Conservation (phyloP, 192 early-diverging fungal genomes). For the Jimgerdemannia lactiflua region DNA sequence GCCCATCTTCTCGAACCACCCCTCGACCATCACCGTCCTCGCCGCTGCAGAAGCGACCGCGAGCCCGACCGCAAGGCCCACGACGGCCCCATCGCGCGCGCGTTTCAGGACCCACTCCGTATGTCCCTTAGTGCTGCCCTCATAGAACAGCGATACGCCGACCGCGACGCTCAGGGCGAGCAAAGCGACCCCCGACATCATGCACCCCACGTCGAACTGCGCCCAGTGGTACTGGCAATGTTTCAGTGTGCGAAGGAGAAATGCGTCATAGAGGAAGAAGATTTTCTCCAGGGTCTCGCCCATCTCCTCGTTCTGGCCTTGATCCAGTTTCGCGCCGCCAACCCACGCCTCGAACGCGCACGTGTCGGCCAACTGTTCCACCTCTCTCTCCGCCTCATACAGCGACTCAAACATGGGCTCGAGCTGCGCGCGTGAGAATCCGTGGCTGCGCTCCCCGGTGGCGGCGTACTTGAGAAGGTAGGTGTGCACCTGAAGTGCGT, state of each 20-base stretch:
- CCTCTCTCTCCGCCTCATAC: slow-evolving; percentile 10
- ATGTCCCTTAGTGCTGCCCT: slow-evolving; percentile 4
- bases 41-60: neutral
- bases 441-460: slow-evolving; percentile 42
- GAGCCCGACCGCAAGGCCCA: neutral
- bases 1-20: slow-evolving; percentile 31
- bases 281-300: slow-evolving; percentile 4
- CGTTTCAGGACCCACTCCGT: slow-evolving; percentile 15
- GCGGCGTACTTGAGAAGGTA: slow-evolving; percentile 61
- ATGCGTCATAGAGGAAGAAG: slow-evolving; percentile 25
- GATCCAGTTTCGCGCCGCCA: neutral
- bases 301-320: neutral
- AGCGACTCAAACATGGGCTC: slow-evolving; percentile 29
- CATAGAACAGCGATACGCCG: neutral
- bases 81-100: slow-evolving; percentile 16
- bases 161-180: slow-evolving; percentile 32
- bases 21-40: neutral
- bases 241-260: slow-evolving; percentile 61
- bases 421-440: slow-evolving; percentile 45
- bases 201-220: slow-evolving; percentile 82
- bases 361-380: neutral
- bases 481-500: slow-evolving; percentile 65
- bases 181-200: slow-evolving; percentile 66
- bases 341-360: neutral
- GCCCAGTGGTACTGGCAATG: slow-evolving; percentile 87